Base-by-base conservation (phyloP, 371 early-diverging fungal genomes). In the Zopfochytrium polystomum region DNA sequence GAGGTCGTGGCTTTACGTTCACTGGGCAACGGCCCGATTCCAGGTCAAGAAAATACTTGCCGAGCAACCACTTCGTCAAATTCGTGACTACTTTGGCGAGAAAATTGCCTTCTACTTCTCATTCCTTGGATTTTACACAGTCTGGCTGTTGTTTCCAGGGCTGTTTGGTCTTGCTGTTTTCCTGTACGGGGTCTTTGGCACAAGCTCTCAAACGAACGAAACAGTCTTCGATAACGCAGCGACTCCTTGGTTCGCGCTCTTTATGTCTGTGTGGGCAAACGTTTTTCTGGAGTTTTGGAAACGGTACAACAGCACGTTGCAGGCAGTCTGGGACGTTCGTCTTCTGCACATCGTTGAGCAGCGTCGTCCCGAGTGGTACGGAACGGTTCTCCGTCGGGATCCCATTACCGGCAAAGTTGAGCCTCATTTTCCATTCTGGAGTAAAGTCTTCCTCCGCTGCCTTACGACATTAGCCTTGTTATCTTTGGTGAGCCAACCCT, bases 251-350 rank as follows among this genome's bases (percentile, higher is more conserved):
- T 85, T 61, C 62, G 75, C 84, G 3, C 58, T 85, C 46, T 72
- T 80, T 55, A 79, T 85, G 74, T 57, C 79, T 18, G 49, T 82
- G 13, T 85, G 83, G 83, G 70, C 81, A 0, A 67, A 79, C 0
- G 34, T 79, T n/a, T 84, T 80, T 62, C 63, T 85, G 26, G 84
- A 86, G 51, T 82, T 73, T 61, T 87, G 87, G 87, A 83, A 83
- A 55, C 75, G 87, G 7, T 71, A 72, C 61, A 72, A 71, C 33
- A 58, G 60, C 20, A 58, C 67, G 5, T 58, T 87, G 46, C 60
- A 73, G 1, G 79, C 74, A 47, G 68, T 73, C 25, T 87, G 87
- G 87, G 79, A 81, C 58, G 71, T 81, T 9, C n/a, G 61, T 20
- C 75, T 82, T 20, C 76, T 68, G 55, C 71, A 81, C n/a, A 59